These are phyloP conservation scores for Pogostemon cablin DNA, from an alignment of 257 asterid genomes.

Conservation along the genomic window DNA sequence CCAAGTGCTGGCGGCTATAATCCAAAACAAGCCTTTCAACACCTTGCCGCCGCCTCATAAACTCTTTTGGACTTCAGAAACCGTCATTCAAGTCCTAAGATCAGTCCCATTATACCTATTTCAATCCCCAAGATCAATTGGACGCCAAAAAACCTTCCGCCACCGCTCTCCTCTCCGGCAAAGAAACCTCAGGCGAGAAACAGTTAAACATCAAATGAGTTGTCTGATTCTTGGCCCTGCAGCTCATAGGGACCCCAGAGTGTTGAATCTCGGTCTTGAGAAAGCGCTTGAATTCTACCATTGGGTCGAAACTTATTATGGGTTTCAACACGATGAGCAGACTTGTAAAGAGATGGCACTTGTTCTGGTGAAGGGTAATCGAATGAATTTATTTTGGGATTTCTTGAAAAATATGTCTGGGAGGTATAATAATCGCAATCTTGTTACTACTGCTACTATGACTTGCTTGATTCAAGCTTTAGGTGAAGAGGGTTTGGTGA, in stretches of 20 bases:
- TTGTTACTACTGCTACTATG: conserved; percentile 65
- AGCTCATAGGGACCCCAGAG: conserved; percentile 71
- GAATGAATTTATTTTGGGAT: conserved; percentile 69
- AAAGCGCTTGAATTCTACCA: conserved; percentile 79
- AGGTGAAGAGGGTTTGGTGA: conserved; percentile 83
- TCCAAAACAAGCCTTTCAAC: conserved; percentile 66
- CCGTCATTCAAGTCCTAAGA: conserved; percentile 66
- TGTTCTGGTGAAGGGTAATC: conserved; percentile 70
- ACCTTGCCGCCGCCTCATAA: conserved; percentile 31
- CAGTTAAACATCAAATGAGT: conserved; percentile 47
- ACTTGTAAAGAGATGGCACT: conserved; percentile 92
- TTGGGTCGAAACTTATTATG: conserved; percentile 68
- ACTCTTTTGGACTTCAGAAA: conserved; percentile 58
- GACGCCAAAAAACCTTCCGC: conserved; percentile 74
- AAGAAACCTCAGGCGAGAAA: conserved; percentile 59
- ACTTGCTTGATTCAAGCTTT: conserved; percentile 82
- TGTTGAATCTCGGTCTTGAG: conserved; percentile 62
- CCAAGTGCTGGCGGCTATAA: conserved; percentile 61
- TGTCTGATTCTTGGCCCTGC: conserved; percentile 79
- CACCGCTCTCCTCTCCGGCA: conserved; percentile 81
- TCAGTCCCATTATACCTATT: conserved; percentile 73
- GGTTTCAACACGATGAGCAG: conserved; percentile 67
- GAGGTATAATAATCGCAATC: conserved; percentile 38
- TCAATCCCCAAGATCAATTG: conserved; percentile 78
- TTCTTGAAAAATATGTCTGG: conserved; percentile 80